These are phyloP conservation scores for Puya raimondii DNA, from an alignment of 176 grass and related monocot genomes.

Conservation along the genomic window DNA sequence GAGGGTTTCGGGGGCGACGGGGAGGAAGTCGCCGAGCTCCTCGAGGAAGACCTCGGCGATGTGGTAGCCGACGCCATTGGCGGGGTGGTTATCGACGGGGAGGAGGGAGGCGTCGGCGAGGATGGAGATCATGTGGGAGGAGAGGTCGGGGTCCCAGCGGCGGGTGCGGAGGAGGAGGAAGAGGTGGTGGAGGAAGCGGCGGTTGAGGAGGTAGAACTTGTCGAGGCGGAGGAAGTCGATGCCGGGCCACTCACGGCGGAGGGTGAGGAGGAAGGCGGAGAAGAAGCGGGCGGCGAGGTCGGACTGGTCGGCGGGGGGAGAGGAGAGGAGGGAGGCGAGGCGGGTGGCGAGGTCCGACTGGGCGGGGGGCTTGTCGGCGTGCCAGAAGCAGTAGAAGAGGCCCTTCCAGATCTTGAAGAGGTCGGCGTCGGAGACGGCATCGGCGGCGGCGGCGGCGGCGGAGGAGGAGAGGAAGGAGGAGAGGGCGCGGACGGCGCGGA, in stretches of 20 bases:
- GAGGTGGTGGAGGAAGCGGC: constrained; percentile 57
- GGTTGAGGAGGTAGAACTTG: constrained; percentile 93
- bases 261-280: constrained; percentile 53
- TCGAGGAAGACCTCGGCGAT: constrained; percentile 74
- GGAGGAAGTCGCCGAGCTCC: constrained; percentile 56
- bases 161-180: constrained; percentile 48
- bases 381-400: constrained; percentile 98
- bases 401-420: constrained; percentile 96
- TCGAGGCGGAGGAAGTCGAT: constrained; percentile 90
- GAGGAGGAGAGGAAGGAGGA: constrained; percentile 42
- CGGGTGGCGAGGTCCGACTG: constrained; percentile 59
- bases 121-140: constrained; percentile 27
- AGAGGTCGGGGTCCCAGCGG: constrained; percentile 35
- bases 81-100: constrained; percentile 6
- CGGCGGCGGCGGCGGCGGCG: constrained; percentile 20
- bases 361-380: constrained; percentile 68
- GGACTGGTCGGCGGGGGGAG: neutral
- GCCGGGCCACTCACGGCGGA: constrained; percentile 73
- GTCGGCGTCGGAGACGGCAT: constrained; percentile 32
- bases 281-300: constrained; percentile 46
- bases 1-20: constrained; percentile 31
- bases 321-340: constrained; percentile 53
- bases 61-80: constrained; percentile 59
- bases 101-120: constrained; percentile 46
- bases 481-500: constrained; percentile 51